A percentile compares a stretch with the other conserved stretches of the same genome.
These are phyloP conservation scores for Annona squamosa DNA, from an alignment of 164 flowering plant genomes.

Conservation along the genomic window DNA sequence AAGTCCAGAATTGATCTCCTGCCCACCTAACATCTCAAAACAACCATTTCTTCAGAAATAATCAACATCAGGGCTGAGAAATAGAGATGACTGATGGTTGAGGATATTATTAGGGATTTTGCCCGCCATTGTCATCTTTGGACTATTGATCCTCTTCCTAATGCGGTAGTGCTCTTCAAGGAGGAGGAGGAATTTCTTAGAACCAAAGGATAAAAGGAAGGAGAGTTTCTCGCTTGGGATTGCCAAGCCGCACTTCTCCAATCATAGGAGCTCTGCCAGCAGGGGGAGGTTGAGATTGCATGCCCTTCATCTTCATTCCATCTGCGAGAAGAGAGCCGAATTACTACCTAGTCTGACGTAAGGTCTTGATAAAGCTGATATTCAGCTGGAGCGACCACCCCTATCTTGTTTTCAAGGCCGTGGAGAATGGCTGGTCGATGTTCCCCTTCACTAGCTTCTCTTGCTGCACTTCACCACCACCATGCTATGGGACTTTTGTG, in stretches of 20 bases:
- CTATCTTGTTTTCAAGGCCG: conserved; percentile 59
- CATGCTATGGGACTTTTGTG: conserved; percentile 36
- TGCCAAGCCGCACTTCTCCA: conserved; percentile 29
- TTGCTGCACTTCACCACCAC: not conserved
- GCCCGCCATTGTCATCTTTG: conserved; percentile 8
- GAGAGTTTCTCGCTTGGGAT: conserved; percentile 38
- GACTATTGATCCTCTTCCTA: conserved; percentile 16
- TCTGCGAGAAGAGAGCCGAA: conserved; percentile 23
- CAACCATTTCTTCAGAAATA: not conserved
- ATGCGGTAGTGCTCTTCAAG: conserved; percentile 17
- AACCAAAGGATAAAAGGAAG: not conserved
- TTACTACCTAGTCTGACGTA: conserved; percentile 32
- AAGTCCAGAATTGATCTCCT: not conserved
- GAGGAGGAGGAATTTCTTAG: not conserved
- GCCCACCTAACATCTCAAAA: not conserved
- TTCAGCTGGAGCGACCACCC: conserved; percentile 86
- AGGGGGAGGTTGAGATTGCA: not conserved
- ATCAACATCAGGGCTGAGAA: not conserved
- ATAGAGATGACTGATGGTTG: conserved; percentile 17
- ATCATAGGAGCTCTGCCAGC: not conserved
- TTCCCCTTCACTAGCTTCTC: conserved; percentile 55
- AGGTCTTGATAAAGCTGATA: conserved; percentile 26
- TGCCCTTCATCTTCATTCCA: conserved; percentile 8
- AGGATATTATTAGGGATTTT: conserved; percentile 15
- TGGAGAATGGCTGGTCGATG: conserved; percentile 81